phyloP scores from a whole-genome alignment of 331 rosid species.

The Cydonia oblonga region DNA sequence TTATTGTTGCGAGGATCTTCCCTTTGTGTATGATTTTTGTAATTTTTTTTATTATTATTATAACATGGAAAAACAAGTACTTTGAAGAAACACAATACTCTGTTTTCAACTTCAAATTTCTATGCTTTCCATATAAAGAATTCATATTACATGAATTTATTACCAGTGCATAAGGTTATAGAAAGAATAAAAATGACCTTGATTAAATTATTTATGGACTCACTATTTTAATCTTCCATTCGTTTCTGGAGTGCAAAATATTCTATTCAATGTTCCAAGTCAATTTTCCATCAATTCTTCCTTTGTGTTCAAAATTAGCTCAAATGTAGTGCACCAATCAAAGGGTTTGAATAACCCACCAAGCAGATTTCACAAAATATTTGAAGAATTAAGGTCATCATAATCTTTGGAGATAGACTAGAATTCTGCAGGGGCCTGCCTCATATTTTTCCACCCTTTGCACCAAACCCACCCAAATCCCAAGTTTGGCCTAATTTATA shows the following conservation, averaged over 20 bases:
- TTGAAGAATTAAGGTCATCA: not conserved
- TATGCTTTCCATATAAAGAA: not conserved
- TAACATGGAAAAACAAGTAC: no score
- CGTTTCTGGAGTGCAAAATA: not conserved
- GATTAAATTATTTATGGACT: not conserved
- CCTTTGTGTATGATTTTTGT: no score
- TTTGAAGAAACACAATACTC: not conserved
- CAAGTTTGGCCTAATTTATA: constrained; percentile 1
- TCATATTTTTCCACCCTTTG: no score
- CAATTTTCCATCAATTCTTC: not conserved
- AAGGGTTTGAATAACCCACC: constrained; percentile 13
- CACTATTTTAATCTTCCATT: not conserved
- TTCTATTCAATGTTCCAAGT: constrained; percentile 10
- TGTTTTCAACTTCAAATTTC: not conserved
- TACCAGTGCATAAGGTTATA: not conserved
- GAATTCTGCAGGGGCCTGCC: no score
- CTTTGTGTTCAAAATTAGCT: not conserved
- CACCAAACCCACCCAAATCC: not conserved
- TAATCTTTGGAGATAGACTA: no score
- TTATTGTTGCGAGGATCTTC: not conserved
- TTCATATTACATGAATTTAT: not conserved
- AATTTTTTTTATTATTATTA: no score
- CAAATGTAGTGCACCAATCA: not conserved
- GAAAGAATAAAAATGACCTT: not conserved
- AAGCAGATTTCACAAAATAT: not conserved